Evolutionary conservation across 768 basidiomycete genomes (phyloP), one percentile per base, ranked within the genome.

Genomic region (Strobilomyces confusus): DNA sequence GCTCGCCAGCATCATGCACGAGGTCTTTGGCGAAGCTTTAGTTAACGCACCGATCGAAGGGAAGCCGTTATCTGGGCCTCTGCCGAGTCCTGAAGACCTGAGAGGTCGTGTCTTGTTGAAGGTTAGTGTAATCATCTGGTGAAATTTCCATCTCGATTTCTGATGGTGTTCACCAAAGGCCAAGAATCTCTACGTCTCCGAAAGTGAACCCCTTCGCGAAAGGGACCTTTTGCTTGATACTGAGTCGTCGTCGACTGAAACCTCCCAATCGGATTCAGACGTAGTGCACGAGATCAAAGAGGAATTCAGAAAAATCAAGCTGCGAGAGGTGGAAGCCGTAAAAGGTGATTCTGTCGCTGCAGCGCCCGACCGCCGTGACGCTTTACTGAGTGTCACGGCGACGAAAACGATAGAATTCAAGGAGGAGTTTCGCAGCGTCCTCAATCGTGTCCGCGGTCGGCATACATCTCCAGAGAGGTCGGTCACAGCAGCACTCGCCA

Each of bases 61-160:
- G 9, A 72, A 73, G 12, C 75, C 70, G 26, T 73, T 70, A 50
- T 69, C 84, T n/a, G 75, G 75, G 0, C 65, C 61, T 13, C 62
- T 98, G 26, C 95, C 95, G 1, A 95, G 92, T 65, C 95, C 95
- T 0, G 87, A 92, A 48, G 80, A 86, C 17, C 74, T 98, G 44
- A 87, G 81, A 66, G 78, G 83, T 5, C 82, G 82, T 56, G 78
- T 97, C n/a, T 66, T 97, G 33, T 70, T 98, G 55, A 98, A 98
- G 78, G 90, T 85, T 29, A 44, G 74, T 69, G 6, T 12, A 30
- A 12, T 11, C 29, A 20, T 37, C 22, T 3, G 17, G 5, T 38
- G 14, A 36, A 5, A 11, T 44, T 17, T 3, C 45, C 44, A 0
- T 45, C 20, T 30, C 22, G 19, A 37, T 40, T 14, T 15, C 44